phyloP scores from a whole-genome alignment of 768 basidiomycete species.

The Amanita exitialis region DNA sequence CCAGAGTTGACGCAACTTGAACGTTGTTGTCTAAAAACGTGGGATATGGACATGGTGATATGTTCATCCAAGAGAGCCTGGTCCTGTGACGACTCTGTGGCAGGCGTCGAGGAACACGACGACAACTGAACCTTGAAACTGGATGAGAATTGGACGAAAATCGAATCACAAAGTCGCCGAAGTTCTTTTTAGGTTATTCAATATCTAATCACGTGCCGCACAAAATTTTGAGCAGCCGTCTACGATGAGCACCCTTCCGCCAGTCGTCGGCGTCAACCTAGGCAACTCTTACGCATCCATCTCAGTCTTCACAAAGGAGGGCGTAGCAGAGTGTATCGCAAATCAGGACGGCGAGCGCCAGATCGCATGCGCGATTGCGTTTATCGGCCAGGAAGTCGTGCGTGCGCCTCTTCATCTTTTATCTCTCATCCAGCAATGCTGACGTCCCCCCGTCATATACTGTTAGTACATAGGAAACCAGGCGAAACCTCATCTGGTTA shows the following conservation, averaged over 20 bases:
- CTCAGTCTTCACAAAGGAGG: conserved; percentile 93
- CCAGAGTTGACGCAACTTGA: too few species aligned
- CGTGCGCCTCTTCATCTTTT: conserved; percentile 17
- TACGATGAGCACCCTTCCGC: conserved; percentile 23
- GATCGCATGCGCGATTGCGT: conserved; percentile 90
- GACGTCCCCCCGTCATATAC: conserved; percentile 7
- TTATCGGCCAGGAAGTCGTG: conserved; percentile 86
- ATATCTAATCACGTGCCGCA: not conserved
- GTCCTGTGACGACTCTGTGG: too few species aligned
- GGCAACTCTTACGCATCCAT: conserved; percentile 94
- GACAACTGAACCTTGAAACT: too few species aligned
- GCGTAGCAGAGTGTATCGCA: conserved; percentile 88
- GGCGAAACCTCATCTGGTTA: conserved; percentile 89
- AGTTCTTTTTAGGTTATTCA: too few species aligned
- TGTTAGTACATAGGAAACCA: conserved; percentile 90
- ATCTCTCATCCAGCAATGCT: not conserved
- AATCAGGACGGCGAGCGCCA: conserved; percentile 99
- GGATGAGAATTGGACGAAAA: too few species aligned
- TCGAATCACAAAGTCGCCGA: too few species aligned
- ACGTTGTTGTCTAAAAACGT: too few species aligned
- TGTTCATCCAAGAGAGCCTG: too few species aligned
- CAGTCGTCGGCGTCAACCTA: conserved; percentile 91
- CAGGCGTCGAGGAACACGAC: too few species aligned
- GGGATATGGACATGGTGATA: too few species aligned
- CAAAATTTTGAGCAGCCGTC: not conserved